Base-by-base conservation (phyloP, 2,329 filamentous ascomycete genomes). In the Myotisia sp. region DNA sequence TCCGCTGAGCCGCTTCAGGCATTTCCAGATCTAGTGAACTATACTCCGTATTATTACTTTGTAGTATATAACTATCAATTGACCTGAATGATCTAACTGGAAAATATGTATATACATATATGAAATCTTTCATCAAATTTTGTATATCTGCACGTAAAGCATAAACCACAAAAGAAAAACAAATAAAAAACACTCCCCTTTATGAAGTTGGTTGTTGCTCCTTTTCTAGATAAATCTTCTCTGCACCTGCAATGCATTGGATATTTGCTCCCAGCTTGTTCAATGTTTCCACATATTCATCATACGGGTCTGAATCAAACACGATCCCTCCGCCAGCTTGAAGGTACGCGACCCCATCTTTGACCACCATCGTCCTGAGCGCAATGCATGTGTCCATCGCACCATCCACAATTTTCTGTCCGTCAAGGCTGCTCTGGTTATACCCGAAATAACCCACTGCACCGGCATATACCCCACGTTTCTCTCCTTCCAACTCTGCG, bases 361-460 rank as follows among this genome's bases (percentile, higher is more conserved):
- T 94, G 41, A 87, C 71, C 50, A 94, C 60, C 90, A 98, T 98
- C 4, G 90, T 98, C 28, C 90, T 70, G 51, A 94, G 68, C 21
- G 75, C 75, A 51, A 79, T 79, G 55, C 75, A 79, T 6, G 82
- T 92, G 49, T 94, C 86, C 86, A 94, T 94, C 14, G 81, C 82
- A 5, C 86, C 87, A 50, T 92, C 80, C 7, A 68, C 64, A 37
- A 73, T 65, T 33, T 59, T 54, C 14, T 55, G 65, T 34, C 78
- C 79, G 26, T 76, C 67, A 5, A 64, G 60, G 31, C 77, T 73
- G 29, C 87, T 70, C 34, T 71, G 72, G 41, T 76, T 74, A 52
- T 92, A 95, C 6, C 87, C 87, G 58, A 94, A 98, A 62, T 94
- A 98, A 2, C 90, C 90, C 0, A 94, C 87, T 0, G 90, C 90